Base-by-base conservation (phyloP, 192 early-diverging fungal genomes). In the Chytriomyces hyalinus region DNA sequence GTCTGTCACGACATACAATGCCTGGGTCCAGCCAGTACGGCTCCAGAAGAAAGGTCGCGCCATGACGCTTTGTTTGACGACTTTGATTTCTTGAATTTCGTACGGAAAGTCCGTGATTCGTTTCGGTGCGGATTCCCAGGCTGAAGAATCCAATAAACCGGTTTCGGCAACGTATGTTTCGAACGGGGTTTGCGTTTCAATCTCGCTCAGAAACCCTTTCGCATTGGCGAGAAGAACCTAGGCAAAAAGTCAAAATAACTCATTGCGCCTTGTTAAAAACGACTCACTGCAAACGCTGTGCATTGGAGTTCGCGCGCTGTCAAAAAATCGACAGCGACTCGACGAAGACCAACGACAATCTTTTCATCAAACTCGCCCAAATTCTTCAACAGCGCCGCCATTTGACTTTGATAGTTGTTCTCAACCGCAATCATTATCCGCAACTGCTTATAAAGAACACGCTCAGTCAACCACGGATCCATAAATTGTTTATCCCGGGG, bases 391-490 rank as follows among this genome's bases (percentile, higher is more conserved):
- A 84, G 2, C 47, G 53, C n/a, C 13, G 43, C 53, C 75, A 83
- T 79, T 44, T 67, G 9, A 6, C 61, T 43, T 74, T 83, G 80
- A 66, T 36, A 83, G 13, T 75, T 13, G 71, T 83, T 83, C 65
- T 83, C 82, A 20, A 46, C 26, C 11, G 78, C 66, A 49, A 83
- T 36, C 82, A 83, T 83, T 24, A 9, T n/a, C 22, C 63, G 20
- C 20, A 83, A 45, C 17, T 83, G 80, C 46, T 75, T 70, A 53
- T 83, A 44, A 4, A 83, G 69, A 10, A 83, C 70, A 4, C 82
- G 70, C 45, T 83, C 82, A 7, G 61, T 78, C n/a, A 83, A 36
- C 82, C 82, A 83, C 43, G 82, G 82, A 65, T 83, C 82, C 20
- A 78, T 62, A 50, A 74, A 74, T 2, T 22, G 20, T 20, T 70